Base-by-base conservation (phyloP, 2,329 filamentous ascomycete species). In the Aspergillus sp. region DNA sequence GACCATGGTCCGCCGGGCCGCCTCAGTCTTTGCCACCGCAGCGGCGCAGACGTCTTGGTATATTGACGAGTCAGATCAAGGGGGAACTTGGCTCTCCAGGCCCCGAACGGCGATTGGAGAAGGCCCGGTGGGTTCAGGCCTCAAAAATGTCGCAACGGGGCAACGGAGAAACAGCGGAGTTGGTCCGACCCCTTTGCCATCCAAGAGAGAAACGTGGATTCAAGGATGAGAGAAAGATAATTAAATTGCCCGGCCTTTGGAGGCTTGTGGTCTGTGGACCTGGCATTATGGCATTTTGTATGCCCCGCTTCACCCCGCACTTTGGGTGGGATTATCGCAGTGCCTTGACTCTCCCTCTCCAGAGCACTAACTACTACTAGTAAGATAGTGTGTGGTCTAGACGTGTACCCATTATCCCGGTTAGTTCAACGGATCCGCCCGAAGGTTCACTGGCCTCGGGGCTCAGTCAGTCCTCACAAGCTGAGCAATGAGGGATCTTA, bases 1-100 rank as follows among this genome's bases (percentile, higher is more conserved):
- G 17, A 24, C 20, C 8, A 34, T 9, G 9, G 22, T 30, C 13
- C 26, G 7, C 8, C 26, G 9, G 26, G 9, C 26, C 26, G 34
- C 34, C 13, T 2, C 48, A 20, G 32, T 41, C 42, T 53, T 53
- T 53, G 51, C 51, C 51, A 53, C 51, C 42, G 51, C 51, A 47
- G 41, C 30, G 30, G 20, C 48, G 26, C 41, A 41, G 42, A n/a
- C 13, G 30, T 26, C 26, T 32, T 11, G 44, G 12, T 24, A 13
- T n/a, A 17, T 34, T 18, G 34, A 48, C 51, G 51, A 47, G 42
- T 48, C 42, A 53, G n/a, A 38, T 38, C 26, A 47, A 38, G 26
- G 11, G 4, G 2, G 5, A 26, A 53, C 42, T 39, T 41, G 51
- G 51, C 42, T 30, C 5, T 38, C 18, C 42, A 48, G 51, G 34